Conservation (phyloP, 1,139 yeast genomes). For the Candida sojae region DNA sequence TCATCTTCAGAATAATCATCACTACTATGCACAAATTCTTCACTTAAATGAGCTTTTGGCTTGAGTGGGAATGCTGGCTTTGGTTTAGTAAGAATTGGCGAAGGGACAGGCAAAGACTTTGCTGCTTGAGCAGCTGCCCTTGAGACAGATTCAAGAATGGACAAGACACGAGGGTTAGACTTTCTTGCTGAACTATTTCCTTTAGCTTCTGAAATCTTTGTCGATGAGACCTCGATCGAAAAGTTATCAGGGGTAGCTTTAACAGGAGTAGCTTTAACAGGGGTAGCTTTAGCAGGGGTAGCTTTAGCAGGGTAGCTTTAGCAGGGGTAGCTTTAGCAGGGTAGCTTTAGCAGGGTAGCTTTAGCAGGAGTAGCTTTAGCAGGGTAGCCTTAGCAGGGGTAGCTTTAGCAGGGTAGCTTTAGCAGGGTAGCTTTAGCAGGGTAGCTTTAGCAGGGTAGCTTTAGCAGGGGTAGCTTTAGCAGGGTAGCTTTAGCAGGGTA, state of each 20-base stretch:
- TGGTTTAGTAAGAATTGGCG: background rate
- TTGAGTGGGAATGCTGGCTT: background rate
- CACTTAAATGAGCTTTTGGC: background rate
- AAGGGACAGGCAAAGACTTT: background rate
- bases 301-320: background rate
- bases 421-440: background rate
- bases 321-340: background rate
- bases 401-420: background rate
- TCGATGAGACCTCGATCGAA: background rate
- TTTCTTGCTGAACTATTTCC: background rate
- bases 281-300: background rate
- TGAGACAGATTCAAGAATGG: background rate
- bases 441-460: background rate
- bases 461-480: background rate
- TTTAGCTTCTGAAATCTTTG: background rate
- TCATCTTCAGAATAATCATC: background rate
- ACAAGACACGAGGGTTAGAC: background rate
- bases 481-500: background rate
- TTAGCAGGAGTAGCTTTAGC: background rate
- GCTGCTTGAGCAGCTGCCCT: background rate
- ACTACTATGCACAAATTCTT: conserved; percentile 1
- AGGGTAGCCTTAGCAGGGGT: background rate
- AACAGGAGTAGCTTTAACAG: too few relatives aligned
- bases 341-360: background rate
- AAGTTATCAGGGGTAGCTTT: background rate